These are phyloP conservation scores for Mycena sp. DNA, from an alignment of 1,284 basidiomycete species.

Conservation along the genomic window DNA sequence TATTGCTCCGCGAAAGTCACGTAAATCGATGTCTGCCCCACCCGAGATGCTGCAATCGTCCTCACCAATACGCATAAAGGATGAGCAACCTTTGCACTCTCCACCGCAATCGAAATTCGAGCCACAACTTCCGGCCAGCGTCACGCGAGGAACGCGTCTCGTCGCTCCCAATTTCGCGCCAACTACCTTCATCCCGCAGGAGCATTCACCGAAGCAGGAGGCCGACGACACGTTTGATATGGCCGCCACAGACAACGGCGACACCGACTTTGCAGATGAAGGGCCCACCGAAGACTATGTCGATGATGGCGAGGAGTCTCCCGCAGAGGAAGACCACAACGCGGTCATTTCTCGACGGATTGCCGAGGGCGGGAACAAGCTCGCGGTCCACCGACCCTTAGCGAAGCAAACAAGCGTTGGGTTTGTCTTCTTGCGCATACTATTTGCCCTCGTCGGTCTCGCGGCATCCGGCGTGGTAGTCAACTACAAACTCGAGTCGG, in stretches of 20 bases:
- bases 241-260: constrained; percentile 21
- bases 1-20: constrained; percentile 58
- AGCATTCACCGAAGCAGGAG: constrained; percentile 7
- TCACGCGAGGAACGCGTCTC: constrained; percentile 35
- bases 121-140: constrained; percentile 58
- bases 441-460: constrained; percentile 50
- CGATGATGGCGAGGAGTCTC: constrained; percentile 36
- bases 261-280: constrained; percentile 29
- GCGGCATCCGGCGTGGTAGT: constrained; percentile 52
- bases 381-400: constrained; percentile 1
- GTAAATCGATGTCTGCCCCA: constrained; percentile 78
- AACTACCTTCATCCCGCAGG: constrained; percentile 11
- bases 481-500: constrained; percentile 73
- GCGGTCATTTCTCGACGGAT: constrained; percentile 48
- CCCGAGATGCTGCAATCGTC: constrained; percentile 62
- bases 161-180: constrained; percentile 22
- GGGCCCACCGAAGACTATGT: constrained; percentile 29
- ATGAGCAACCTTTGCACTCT: constrained; percentile 20
- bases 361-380: constrained; percentile 41
- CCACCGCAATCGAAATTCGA: constrained; percentile 61
- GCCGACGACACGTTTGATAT: too few species aligned
- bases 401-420: constrained; percentile 21
- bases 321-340: constrained; percentile 37
- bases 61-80: constrained; percentile 42
- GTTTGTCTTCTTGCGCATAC: constrained; percentile 45